Evolutionary conservation across 257 asterid genomes (phyloP), one percentile per base, ranked within the genome.

Genomic region (Ilex aquifolium): DNA sequence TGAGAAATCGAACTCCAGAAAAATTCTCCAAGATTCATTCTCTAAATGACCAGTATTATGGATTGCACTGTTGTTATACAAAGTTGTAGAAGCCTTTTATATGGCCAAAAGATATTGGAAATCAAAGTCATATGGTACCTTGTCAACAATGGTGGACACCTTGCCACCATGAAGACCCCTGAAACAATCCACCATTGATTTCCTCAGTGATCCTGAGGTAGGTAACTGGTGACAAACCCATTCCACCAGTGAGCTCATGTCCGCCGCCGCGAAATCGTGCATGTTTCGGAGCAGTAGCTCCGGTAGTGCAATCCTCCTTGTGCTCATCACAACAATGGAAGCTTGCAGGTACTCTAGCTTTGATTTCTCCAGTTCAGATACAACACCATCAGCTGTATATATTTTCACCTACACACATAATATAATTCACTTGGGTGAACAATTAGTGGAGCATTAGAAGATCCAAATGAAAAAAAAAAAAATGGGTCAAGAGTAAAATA

Each of bases 151-250:
- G 55, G 78, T 66, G 21, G 95, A 70, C 5, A 76, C 54, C 63
- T 77, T 86, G 67, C 73, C 77, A 10, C 76, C 69, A 32, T 66
- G 79, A 59, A 61, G 44, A 5, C 85, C 82, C 61, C 79, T 79
- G 15, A 78, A 82, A 64, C 91, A 90, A 54, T 82, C 94, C 7
- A 83, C 86, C 7, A 88, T 83, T 10, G 95, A 83, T 78, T 86
- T 91, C 64, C 98, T 77, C 44, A 92, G 68, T 0, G 95, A 68
- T 1, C 95, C 88, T 6, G 95, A 82, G 0, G 93, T 74, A 2
- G 97, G 98, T 70, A 88, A 62, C 73, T 91, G 98, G 14, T 77
- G 88, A 72, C 83, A 80, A 52, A 91, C 60, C 97, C 98, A 88
- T 50, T 86, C 93, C 42, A 89, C 57, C 31, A 86, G 68, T 2